Base-by-base conservation (phyloP, 2,329 filamentous ascomycete genomes). In the Phaeoacremonium minimum region DNA sequence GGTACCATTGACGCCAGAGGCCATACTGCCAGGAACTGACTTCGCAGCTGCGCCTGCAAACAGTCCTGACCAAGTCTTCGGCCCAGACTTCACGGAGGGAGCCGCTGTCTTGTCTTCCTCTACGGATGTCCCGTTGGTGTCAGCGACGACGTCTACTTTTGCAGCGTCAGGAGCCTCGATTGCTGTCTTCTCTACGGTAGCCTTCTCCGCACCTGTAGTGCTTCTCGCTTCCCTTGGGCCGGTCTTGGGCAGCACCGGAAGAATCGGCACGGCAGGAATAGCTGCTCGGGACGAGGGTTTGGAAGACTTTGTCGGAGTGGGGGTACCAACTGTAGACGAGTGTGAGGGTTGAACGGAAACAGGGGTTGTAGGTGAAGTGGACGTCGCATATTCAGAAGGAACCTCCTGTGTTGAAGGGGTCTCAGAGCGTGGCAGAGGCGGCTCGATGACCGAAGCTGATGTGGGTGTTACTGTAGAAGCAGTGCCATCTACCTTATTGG, bases 211-310 rank as follows among this genome's bases (percentile, higher is more conserved):
- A 16, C 44, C 45, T 11, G 45, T 28, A 13, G 45, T 32, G 30
- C 33, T 43, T 35, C 49, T 59, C 9, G 35, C 30, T 5, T 59
- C 58, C 32, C 58, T 63, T 5, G 55, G 45, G 22, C 43, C 50
- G 11, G 51, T 36, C 50, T 69, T 73, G 6, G 71, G 68, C 7
- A 72, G 46, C 20, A 55, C 63, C 7, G 73, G 72, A 15, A 75
- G 41, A n/a, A 69, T 58, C 4, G 71, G 70, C 29, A 68, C 45
- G 2, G 65, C 66, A 9, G 66, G 63, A 5, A 60, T 49, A 15
- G 60, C 56, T 12, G 61, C 42, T 7, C 64, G 65, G 28, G 45
- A 48, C 28, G 46, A 50, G 31, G 48, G 50, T 47, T 55, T 65
- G 15, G 41, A 43, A 8, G 50, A 28, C 20, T 56, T 57, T 2